Percentiles rank a stretch among this genome's conserved stretches.
Conservation (phyloP, 106 monocot species). For the Acanthochlamys bracteata region DNA sequence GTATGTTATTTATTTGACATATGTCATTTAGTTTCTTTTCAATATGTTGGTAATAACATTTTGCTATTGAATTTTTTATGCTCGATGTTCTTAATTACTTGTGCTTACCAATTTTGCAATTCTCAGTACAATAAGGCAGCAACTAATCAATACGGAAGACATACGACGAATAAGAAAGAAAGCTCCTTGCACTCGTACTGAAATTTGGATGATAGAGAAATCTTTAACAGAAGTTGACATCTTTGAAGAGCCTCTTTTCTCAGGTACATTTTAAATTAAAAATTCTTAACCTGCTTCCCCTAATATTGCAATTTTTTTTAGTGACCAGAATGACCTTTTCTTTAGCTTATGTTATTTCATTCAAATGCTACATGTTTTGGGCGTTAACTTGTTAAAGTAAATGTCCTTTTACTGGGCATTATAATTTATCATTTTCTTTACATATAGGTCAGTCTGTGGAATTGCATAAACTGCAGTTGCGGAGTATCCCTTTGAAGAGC, state of each 20-base stretch:
- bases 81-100: too few relatives aligned
- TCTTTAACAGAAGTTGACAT: slow-evolving; percentile 66
- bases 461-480: slow-evolving; percentile 30
- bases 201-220: slow-evolving; percentile 89
- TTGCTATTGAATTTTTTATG: too few relatives aligned
- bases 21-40: not conserved
- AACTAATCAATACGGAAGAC: slow-evolving; percentile 87
- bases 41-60: not conserved
- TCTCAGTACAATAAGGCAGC: slow-evolving; percentile 76
- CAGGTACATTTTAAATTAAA: slow-evolving; percentile 31
- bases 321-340: too few relatives aligned
- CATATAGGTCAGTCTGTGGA: slow-evolving; percentile 52
- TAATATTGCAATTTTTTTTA: too few relatives aligned
- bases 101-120: not conserved
- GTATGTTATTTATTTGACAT: slow-evolving; percentile 35
- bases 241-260: slow-evolving; percentile 55
- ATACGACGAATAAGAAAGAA: slow-evolving; percentile 89
- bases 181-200: slow-evolving; percentile 85
- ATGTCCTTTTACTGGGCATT: too few relatives aligned
- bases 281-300: not conserved
- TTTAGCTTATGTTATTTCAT: too few relatives aligned
- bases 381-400: not conserved
- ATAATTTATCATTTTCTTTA: not conserved
- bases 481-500: slow-evolving; percentile 23
- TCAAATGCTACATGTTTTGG: not conserved